These are phyloP conservation scores for Neoboletus subvelutipes DNA, from an alignment of 768 basidiomycete species.

Conservation along the genomic window DNA sequence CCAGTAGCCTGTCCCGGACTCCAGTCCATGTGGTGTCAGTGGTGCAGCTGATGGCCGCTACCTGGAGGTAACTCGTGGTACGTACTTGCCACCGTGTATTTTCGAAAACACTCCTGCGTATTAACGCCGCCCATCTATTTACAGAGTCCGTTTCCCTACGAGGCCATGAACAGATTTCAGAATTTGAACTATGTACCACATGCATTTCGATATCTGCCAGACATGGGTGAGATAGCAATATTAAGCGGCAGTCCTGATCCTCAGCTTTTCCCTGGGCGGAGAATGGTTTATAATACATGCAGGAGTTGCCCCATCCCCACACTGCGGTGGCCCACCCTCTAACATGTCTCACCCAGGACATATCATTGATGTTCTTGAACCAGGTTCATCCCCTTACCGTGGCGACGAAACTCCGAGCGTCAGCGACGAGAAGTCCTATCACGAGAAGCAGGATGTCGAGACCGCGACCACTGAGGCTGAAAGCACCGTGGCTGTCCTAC, in stretches of 20 bases:
- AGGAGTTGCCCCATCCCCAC: neutral
- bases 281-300: neutral
- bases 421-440: conserved; percentile 24
- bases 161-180: neutral
- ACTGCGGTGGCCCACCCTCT: neutral
- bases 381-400: neutral
- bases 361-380: conserved; percentile 1
- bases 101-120: neutral
- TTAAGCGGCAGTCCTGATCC: neutral
- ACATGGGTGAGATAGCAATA: neutral
- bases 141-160: neutral
- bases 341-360: conserved; percentile 10
- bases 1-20: neutral
- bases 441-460: conserved; percentile 38
- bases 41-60: too few relatives aligned
- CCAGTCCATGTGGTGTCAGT: neutral
- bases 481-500: conserved; percentile 27
- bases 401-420: conserved; percentile 3
- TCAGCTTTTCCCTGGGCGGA: too few relatives aligned
- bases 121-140: neutral
- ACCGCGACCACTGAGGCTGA: conserved; percentile 11
- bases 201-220: neutral
- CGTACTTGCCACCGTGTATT: too few relatives aligned
- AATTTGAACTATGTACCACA: neutral
- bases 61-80: neutral